Conservation (phyloP, 2,329 filamentous ascomycete species). For the Colletotrichum ledebouriae region DNA sequence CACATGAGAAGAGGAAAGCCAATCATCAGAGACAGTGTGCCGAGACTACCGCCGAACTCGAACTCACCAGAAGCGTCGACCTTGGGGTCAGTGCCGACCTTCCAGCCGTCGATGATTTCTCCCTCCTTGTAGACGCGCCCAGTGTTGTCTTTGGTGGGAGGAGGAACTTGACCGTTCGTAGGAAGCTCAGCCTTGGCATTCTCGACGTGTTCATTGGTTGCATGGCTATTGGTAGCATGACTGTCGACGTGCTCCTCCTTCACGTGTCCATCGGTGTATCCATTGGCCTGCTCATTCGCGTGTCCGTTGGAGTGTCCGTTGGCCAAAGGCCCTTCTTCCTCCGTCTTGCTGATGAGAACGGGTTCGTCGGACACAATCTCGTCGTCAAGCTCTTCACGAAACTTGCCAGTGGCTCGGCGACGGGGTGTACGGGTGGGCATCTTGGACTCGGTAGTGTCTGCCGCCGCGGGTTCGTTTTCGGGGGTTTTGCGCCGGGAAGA, state of each 20-base stretch:
- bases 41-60: conserved; percentile 86
- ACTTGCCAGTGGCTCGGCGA: conserved; percentile 63
- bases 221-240: conserved; percentile 34
- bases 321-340: not conserved
- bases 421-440: conserved; percentile 52
- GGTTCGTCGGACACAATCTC: conserved; percentile 48
- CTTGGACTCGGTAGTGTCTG: conserved; percentile 39
- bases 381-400: conserved; percentile 63
- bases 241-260: conserved; percentile 44
- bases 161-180: conserved; percentile 25
- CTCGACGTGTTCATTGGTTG: conserved; percentile 42
- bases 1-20: conserved; percentile 91
- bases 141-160: conserved; percentile 22
- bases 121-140: conserved; percentile 41
- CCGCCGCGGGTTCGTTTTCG: conserved; percentile 27
- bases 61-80: conserved; percentile 73
- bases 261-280: conserved; percentile 44
- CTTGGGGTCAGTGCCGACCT: conserved; percentile 70
- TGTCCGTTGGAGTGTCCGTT: conserved; percentile 45
- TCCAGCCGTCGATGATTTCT: conserved; percentile 68
- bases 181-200: conserved; percentile 12
- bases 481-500: conserved; percentile 65
- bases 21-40: conserved; percentile 84
- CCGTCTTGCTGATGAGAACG: conserved; percentile 46
- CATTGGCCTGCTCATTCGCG: conserved; percentile 46